A percentile compares a stretch with the other conserved stretches of the same genome.
phyloP scores from a whole-genome alignment of 1,139 yeast species.

The Arxiozyma slooffiae region DNA sequence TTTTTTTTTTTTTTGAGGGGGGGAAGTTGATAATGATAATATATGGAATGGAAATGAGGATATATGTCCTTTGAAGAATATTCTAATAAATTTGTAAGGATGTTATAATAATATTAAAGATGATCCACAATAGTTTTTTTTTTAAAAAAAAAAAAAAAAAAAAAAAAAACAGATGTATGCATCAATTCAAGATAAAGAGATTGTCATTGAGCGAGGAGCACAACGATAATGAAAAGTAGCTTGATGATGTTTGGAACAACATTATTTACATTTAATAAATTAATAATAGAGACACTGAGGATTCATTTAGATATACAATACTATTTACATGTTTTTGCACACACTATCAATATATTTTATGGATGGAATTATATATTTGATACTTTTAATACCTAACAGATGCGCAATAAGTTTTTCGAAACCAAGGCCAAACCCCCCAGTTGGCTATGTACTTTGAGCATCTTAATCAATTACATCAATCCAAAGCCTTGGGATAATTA shows the following conservation, averaged over 20 bases:
- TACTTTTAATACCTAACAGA: conserved; percentile 54
- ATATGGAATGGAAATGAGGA: background rate
- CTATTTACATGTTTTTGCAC: background rate
- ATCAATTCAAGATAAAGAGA: conserved; percentile 76
- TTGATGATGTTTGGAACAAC: conserved; percentile 89
- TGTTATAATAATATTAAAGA: conserved; percentile 55
- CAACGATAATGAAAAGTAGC: conserved; percentile 73
- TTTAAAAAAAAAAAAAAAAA: no score
- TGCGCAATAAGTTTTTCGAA: conserved; percentile 76
- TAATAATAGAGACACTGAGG: conserved; percentile 27
- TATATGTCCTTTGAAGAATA: conserved; percentile 87
- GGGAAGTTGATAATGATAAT: background rate
- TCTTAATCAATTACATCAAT: conserved; percentile 74
- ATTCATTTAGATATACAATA: conserved; percentile 14
- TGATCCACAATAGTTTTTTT: conserved; percentile 81
- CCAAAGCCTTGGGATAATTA: conserved; percentile 35
- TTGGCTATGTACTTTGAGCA: conserved; percentile 77
- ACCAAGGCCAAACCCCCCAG: conserved; percentile 97
- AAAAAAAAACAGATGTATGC: conserved; percentile 65
- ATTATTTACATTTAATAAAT: conserved; percentile 47
- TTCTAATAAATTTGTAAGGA: conserved; percentile 68
- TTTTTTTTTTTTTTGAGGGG: no score
- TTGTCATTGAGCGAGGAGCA: conserved; percentile 98
- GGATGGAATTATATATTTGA: conserved; percentile 79
- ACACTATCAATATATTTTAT: conserved; percentile 43